Percentiles rank a stretch among this genome's conserved stretches.
Evolutionary conservation across 2,329 filamentous ascomycete genomes (phyloP).

Genomic region (Pyricularia grisea): DNA sequence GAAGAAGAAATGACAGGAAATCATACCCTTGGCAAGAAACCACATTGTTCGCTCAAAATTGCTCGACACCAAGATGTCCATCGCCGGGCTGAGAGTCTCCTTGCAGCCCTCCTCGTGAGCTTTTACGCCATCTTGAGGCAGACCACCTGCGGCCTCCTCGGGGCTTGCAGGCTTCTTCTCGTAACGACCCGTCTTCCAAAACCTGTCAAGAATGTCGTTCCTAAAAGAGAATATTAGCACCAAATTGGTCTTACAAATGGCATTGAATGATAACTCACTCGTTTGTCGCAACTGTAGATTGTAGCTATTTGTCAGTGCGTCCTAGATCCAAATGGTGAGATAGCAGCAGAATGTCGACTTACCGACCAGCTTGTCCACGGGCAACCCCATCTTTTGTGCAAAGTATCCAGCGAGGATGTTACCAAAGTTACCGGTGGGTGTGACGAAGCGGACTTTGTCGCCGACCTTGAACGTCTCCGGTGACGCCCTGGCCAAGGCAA

Average conservation of each 20-base stretch:
- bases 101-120: slow-evolving; percentile 68
- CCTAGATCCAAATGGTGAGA: neutral
- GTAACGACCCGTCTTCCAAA: slow-evolving; percentile 85
- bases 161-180: slow-evolving; percentile 68
- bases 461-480: slow-evolving; percentile 47
- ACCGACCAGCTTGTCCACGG: slow-evolving; percentile 69
- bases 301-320: neutral
- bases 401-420: slow-evolving; percentile 93
- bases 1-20: neutral
- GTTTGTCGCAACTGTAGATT: slow-evolving; percentile 65
- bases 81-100: slow-evolving; percentile 87
- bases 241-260: neutral
- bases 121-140: slow-evolving; percentile 51
- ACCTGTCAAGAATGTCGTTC: slow-evolving; percentile 93
- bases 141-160: slow-evolving; percentile 47
- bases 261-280: slow-evolving; percentile 30
- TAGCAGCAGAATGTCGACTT: neutral
- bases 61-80: slow-evolving; percentile 94
- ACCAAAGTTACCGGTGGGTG: slow-evolving; percentile 91
- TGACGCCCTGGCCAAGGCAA: slow-evolving; percentile 58
- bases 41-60: slow-evolving; percentile 96
- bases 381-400: slow-evolving; percentile 50
- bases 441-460: slow-evolving; percentile 72
- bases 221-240: neutral
- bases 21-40: slow-evolving; percentile 64